A percentile compares a stretch with the other conserved stretches of the same genome.
Conservation (phyloP, 176 grass and related monocot species). For the Rhynchospora tenuis region DNA sequence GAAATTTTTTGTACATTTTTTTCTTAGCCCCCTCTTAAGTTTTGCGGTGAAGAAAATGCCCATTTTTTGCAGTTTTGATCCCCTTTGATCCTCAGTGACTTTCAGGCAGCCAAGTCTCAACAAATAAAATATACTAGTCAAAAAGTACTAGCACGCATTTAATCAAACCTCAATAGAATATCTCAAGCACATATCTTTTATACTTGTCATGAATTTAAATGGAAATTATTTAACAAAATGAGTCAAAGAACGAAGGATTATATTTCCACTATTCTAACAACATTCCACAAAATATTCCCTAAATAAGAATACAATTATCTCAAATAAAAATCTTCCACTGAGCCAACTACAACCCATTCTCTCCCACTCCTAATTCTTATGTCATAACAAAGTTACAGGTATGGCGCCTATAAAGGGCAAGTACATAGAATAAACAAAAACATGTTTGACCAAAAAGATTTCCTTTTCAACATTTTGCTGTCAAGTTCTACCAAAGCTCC, state of each 20-base stretch:
- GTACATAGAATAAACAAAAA: neutral
- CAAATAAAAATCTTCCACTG: neutral
- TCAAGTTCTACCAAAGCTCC: neutral
- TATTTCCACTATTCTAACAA: slow-evolving; percentile 5
- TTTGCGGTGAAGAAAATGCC: too few relatives aligned
- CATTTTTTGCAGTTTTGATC: too few relatives aligned
- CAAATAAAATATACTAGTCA: too few relatives aligned
- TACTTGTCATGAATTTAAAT: neutral
- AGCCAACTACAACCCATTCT: neutral
- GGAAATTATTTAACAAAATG: neutral
- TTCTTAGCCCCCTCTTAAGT: too few relatives aligned
- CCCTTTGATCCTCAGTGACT: too few relatives aligned
- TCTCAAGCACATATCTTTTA: too few relatives aligned
- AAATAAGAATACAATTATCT: slow-evolving; percentile 7
- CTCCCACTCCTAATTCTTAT: neutral
- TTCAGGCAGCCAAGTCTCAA: too few relatives aligned
- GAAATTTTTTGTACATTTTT: too few relatives aligned
- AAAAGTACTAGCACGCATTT: too few relatives aligned
- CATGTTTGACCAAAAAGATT: neutral
- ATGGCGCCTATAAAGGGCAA: neutral
- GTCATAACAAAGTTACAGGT: neutral
- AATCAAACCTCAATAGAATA: too few relatives aligned
- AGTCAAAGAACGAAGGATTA: neutral
- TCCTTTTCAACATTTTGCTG: slow-evolving; percentile 4
- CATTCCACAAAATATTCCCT: neutral